Evolutionary conservation across 148 eudicot genomes (phyloP), one percentile per base, ranked within the genome.

Genomic region (Rhododendron molle): DNA sequence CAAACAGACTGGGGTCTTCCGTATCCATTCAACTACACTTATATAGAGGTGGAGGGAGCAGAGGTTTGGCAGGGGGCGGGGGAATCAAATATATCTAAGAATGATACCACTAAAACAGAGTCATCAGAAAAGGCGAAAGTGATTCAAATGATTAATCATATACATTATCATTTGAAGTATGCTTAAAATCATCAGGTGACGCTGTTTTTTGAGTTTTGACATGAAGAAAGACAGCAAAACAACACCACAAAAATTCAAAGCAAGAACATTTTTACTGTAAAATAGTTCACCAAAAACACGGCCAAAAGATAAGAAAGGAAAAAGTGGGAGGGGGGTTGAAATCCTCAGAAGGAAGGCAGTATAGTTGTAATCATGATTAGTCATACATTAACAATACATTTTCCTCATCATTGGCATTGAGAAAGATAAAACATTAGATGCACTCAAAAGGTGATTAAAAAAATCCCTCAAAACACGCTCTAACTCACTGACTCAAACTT

Each of bases 261-360:
- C 58, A 62, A 60, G 28, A 0, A 21, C 2, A 23, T 23, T n/a
- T 65, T 20, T 26, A 9, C 4, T 23, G 2, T 8, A 0, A 26
- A 65, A 10, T 30, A 71, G 38, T 30, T 30, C 2, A 30, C 30
- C 14, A 28, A 71, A 69, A 28, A 71, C 1, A 4, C 5, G 0
- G 38, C 36, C 38, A 28, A 30, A 4, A 30, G 2, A 65, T 62
- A 65, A 65, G 76, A 71, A n/a, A n/a, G 71, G 26, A 65, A 30
- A 13, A 30, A 3, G 10, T 2, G 32, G 2, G n/a, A 20, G 5
- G 40, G 5, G 23, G 32, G 28, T 4, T 4, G 2, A 7, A 23
- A 15, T 16, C 87, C 91, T 89, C 89, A 90, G 89, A 89, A 90
- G 92, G 91, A 90, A 91, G 89, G 91, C 89, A 91, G 91, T 87